Evolutionary conservation across 1,284 basidiomycete species (phyloP), one percentile per base, ranked within the genome.

Genomic region (Polyporus tsugae): DNA sequence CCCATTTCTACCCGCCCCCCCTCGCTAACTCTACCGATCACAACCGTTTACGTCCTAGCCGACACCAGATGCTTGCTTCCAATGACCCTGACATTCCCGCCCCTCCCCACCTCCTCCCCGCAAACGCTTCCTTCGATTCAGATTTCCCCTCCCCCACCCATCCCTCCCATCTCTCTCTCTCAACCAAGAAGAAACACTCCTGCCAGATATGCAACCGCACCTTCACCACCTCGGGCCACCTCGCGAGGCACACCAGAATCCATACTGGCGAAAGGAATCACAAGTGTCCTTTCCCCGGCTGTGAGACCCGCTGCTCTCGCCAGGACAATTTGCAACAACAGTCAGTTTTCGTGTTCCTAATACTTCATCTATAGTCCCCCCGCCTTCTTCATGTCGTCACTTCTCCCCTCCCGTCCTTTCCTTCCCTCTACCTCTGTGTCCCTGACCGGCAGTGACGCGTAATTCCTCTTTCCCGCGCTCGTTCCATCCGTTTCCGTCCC

Each of bases 251-350:
- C 78, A 87, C 91, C 33, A 85, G 92, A 63, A 89, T 95, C 13
- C 94, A 95, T 80, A 95, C 94, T 9, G 93, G 93, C 63, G 91
- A 94, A 76, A 83, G 91, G 67, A 93, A 93, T 79, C 91, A 93
- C 82, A 91, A 89, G 66, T 94, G 92, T 74, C 92, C 92, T 38
- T 94, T 93, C 80, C 92, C 92, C 29, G 92, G 92, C 42, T 94
- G 93, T 77, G 90, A 93, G 72, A 94, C 92, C 2, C 84, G 91
- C 17, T 94, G 92, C 75, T 93, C 91, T 6, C 83, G 92, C 59
- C 92, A 93, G 78, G 92, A 94, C 75, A 94, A 94, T 72, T 83
- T 94, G 13, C 92, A 94, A 71, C 93, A 94, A 75, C 93, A 94
- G 93, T 94, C 68, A 82, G 92, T 89, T 6, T 44, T 22, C 35